Percentiles rank a stretch among this genome's conserved stretches.
These are phyloP conservation scores for Cryphonectria naterciae DNA, from an alignment of 2,329 filamentous ascomycete genomes.

Conservation along the genomic window DNA sequence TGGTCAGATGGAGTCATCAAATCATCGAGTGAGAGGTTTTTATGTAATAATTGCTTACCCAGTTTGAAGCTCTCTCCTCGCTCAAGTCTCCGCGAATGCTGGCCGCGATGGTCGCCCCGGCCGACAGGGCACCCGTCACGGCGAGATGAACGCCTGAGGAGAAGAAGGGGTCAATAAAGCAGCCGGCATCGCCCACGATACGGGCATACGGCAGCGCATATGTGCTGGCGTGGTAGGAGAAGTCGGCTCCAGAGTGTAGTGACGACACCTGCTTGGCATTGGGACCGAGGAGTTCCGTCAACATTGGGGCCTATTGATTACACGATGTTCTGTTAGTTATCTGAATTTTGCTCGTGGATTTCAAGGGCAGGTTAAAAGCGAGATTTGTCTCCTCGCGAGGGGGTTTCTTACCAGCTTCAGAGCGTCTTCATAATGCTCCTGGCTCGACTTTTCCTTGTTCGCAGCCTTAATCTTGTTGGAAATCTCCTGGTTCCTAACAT, in stretches of 20 bases:
- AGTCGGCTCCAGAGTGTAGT: slow-evolving; percentile 42
- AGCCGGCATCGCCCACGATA: slow-evolving; percentile 51
- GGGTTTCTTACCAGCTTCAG: background rate
- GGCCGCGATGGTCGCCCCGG: slow-evolving; percentile 49
- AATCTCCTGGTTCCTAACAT: slow-evolving; percentile 47
- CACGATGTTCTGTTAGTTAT: too few relatives aligned
- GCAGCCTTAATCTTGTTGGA: slow-evolving; percentile 40
- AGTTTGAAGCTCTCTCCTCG: slow-evolving; percentile 42
- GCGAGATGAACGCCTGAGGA: slow-evolving; percentile 54
- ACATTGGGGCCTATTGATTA: background rate
- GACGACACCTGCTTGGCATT: slow-evolving; percentile 43
- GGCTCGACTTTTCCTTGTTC: slow-evolving; percentile 8
- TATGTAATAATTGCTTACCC: slow-evolving; percentile 18
- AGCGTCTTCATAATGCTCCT: slow-evolving; percentile 33
- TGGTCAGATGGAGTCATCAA: too few relatives aligned
- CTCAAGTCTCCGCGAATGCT: slow-evolving; percentile 42
- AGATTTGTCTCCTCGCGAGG: background rate
- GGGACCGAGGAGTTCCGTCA: slow-evolving; percentile 17
- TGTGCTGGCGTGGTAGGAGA: slow-evolving; percentile 48
- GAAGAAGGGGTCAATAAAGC: slow-evolving; percentile 55
- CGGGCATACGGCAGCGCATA: slow-evolving; percentile 48
- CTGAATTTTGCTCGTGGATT: too few relatives aligned
- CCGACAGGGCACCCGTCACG: slow-evolving; percentile 47
- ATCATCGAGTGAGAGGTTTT: too few relatives aligned
- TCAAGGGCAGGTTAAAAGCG: too few relatives aligned